Percentiles rank a stretch among this genome's conserved stretches.
Conservation (phyloP, 352 stramenopile genomes). For the Pythium phragmiticola region DNA sequence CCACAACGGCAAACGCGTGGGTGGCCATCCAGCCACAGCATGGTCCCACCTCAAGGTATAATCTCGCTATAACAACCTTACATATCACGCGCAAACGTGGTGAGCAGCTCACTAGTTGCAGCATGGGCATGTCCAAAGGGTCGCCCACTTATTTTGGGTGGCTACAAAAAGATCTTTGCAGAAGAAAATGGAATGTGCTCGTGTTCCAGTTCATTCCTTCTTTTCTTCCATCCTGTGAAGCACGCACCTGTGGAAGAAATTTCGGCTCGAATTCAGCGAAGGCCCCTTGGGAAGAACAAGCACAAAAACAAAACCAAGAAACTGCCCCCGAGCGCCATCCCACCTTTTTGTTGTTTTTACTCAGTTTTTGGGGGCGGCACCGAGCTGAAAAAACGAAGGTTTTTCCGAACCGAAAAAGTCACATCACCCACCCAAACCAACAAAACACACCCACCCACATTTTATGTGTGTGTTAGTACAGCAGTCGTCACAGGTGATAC, state of each 20-base stretch:
- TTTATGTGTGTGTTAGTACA: neutral
- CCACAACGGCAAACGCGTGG: neutral
- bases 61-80: neutral
- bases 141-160: neutral
- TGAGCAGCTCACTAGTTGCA: neutral
- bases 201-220: slow-evolving; percentile 7
- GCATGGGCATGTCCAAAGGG: neutral
- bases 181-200: slow-evolving; percentile 1
- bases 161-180: slow-evolving; percentile 11
- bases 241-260: slow-evolving; percentile 25
- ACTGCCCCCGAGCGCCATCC: neutral
- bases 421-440: neutral
- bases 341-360: slow-evolving; percentile 4
- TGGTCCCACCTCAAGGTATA: neutral
- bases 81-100: slow-evolving; percentile 1
- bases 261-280: slow-evolving; percentile 30
- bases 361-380: slow-evolving; percentile 2
- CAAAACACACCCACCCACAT: slow-evolving; percentile 4
- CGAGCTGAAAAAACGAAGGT: slow-evolving; percentile 13
- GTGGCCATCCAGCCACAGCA: slow-evolving; percentile 1
- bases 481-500: slow-evolving; percentile 1
- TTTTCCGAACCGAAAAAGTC: slow-evolving; percentile 11
- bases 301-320: neutral
- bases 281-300: neutral
- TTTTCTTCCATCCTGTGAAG: slow-evolving; percentile 24